phyloP scores from a whole-genome alignment of 164 flowering plant species.

The Aristolochia fimbriata region DNA sequence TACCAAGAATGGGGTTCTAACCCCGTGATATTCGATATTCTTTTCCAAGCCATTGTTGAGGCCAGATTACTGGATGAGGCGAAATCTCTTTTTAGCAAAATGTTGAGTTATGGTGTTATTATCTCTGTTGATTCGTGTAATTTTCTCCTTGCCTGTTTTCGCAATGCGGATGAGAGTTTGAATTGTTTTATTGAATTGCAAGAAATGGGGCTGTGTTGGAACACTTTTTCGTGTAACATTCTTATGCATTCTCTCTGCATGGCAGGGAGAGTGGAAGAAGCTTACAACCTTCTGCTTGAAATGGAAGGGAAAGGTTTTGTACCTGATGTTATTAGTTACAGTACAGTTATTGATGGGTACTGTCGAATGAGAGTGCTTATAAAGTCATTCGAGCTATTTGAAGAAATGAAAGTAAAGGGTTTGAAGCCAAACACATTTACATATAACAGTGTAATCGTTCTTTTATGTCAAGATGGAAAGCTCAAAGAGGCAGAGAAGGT shows the following conservation, averaged over 20 bases:
- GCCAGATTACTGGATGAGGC: slow-evolving; percentile 17
- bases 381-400: slow-evolving; percentile 32
- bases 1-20: slow-evolving; percentile 28
- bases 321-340: slow-evolving; percentile 26
- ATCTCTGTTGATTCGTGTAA: slow-evolving; percentile 24
- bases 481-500: slow-evolving; percentile 35
- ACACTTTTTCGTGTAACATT: slow-evolving; percentile 17
- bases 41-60: slow-evolving; percentile 20
- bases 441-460: slow-evolving; percentile 35
- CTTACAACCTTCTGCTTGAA: slow-evolving; percentile 9
- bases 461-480: slow-evolving; percentile 22
- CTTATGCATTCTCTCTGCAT: slow-evolving; percentile 18
- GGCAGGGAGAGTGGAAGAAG: slow-evolving; percentile 16
- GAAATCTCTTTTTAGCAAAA: slow-evolving; percentile 14
- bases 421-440: slow-evolving; percentile 39
- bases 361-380: slow-evolving; percentile 38
- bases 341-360: slow-evolving; percentile 35
- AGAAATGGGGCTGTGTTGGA: slow-evolving; percentile 22
- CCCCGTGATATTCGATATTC: slow-evolving; percentile 20
- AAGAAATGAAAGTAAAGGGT: slow-evolving; percentile 28
- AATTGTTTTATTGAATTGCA: slow-evolving; percentile 16
- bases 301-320: slow-evolving; percentile 19
- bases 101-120: slow-evolving; percentile 24
- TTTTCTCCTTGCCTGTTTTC: slow-evolving; percentile 13
- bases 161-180: slow-evolving; percentile 1